Evolutionary conservation across 306 rosid genomes (phyloP), one percentile per base, ranked within the genome.

Genomic region (apple (Malus domestica)): DNA sequence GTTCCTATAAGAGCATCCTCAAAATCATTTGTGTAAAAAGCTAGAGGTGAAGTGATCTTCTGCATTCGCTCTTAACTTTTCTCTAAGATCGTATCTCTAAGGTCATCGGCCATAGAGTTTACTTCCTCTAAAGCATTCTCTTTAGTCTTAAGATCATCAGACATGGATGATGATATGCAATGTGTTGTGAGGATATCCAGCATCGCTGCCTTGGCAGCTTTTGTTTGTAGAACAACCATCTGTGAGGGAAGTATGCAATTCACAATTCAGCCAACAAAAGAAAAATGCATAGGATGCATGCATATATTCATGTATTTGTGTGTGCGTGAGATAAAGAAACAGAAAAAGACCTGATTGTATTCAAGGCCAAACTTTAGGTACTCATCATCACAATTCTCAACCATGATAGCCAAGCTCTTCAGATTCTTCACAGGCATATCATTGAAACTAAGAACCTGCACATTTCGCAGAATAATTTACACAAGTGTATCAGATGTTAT

Each of bases 401-500:
- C 96, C 96, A 92, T 85, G 71, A 60, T 74, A n/a, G 90, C 97
- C 86, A 92, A 80, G 80, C 85, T 84, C 87, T 87, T 87, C 13
- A 92, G 90, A 79, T 90, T 88, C 86, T 80, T 83, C 60, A 92
- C 88, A 38, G 92, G 89, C 80, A 84, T 84, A 54, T 88, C 86
- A 73, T 92, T 92, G 76, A 92, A 88, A 73, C 79, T 85, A 67
- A 85, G 83, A 69, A 92, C 93, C 93, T 92, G 62, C 74, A 72
- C n/a, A 82, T 42, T 64, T 61, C 71, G 32, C 67, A 33, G 66
- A 66, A 75, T 58, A 20, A 25, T 51, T 55, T 72, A 51, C n/a
- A 46, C 19, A 60, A 66, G 69, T 80, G 51, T 29, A 51, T 45
- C n/a, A 4, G 51, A 66, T 22, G n/a, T 44, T 40, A 19, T 23